A percentile compares a stretch with the other conserved stretches of the same genome.
Conservation (phyloP, 2,329 filamentous ascomycete genomes). For the Nigrograna mackinnonii region DNA sequence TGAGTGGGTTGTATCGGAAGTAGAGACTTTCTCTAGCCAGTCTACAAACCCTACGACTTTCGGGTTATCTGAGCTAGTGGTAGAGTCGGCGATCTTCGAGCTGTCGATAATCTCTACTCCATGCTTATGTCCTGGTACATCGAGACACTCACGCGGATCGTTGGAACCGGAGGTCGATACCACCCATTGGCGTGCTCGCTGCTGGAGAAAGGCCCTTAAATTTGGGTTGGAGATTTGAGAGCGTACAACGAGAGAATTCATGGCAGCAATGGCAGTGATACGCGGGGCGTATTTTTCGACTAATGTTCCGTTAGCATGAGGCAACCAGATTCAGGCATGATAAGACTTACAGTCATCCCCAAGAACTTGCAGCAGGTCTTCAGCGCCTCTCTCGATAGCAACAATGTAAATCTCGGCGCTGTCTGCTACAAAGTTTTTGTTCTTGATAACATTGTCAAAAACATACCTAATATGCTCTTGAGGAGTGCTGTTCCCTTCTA, state of each 20-base stretch:
- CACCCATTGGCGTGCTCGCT: conserved; percentile 37
- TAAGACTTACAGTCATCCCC: conserved; percentile 54
- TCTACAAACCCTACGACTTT: conserved; percentile 4
- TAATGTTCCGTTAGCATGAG: conserved; percentile 4
- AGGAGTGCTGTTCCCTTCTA: conserved; percentile 62
- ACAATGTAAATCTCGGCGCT: conserved; percentile 69
- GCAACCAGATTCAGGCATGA: background rate
- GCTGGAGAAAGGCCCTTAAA: conserved; percentile 32
- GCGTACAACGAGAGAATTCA: conserved; percentile 21
- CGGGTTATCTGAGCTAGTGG: conserved; percentile 3
- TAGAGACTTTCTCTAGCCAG: conserved; percentile 12
- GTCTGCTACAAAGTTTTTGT: conserved; percentile 45
- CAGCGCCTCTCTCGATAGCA: conserved; percentile 69
- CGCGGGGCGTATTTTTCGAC: conserved; percentile 26
- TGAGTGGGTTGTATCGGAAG: background rate
- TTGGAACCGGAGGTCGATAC: conserved; percentile 13
- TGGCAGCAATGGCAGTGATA: conserved; percentile 35
- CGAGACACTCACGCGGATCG: conserved; percentile 22
- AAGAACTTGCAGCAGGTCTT: conserved; percentile 62
- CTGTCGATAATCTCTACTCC: background rate
- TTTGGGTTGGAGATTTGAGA: conserved; percentile 24
- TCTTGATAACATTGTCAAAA: conserved; percentile 65
- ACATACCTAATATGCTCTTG: conserved; percentile 68
- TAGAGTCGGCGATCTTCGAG: conserved; percentile 3
- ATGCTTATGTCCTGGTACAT: conserved; percentile 23